Conservation (phyloP, 1,139 yeast species). For the Zygosaccharomyces sapae region DNA sequence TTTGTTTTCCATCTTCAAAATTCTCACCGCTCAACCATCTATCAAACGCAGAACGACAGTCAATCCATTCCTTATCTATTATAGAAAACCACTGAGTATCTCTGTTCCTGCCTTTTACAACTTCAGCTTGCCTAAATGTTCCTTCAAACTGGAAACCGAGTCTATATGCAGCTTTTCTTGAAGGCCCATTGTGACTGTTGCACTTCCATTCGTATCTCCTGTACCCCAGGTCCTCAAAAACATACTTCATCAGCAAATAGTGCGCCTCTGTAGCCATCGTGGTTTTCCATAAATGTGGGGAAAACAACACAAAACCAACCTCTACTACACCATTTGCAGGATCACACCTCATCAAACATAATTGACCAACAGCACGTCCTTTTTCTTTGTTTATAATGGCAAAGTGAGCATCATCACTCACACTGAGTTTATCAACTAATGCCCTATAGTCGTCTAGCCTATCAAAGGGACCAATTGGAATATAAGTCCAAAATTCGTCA, state of each 20-base stretch:
- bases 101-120: constrained; percentile 33
- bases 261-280: constrained; percentile 35
- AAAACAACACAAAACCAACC: constrained; percentile 33
- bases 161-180: constrained; percentile 33
- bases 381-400: constrained; percentile 25
- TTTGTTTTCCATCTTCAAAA: constrained; percentile 11
- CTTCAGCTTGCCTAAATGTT: constrained; percentile 31
- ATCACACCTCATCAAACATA: constrained; percentile 28
- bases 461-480: constrained; percentile 19
- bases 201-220: constrained; percentile 40
- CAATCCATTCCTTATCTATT: constrained; percentile 35
- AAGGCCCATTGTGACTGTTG: constrained; percentile 32
- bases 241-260: constrained; percentile 31
- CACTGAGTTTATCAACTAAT: constrained; percentile 2
- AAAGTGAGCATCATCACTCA: constrained; percentile 14
- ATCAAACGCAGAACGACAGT: constrained; percentile 23
- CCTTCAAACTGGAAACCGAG: constrained; percentile 37
- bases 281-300: constrained; percentile 30
- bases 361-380: constrained; percentile 30
- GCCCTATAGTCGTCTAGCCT: constrained; percentile 4
- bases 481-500: constrained; percentile 18
- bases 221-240: constrained; percentile 32
- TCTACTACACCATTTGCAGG: constrained; percentile 30
- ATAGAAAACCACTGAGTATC: constrained; percentile 37
- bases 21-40: constrained; percentile 28